Percentiles rank a stretch among this genome's conserved stretches.
These are phyloP conservation scores for Tricholoma sp. DNA, from an alignment of 768 basidiomycete genomes.

Conservation along the genomic window DNA sequence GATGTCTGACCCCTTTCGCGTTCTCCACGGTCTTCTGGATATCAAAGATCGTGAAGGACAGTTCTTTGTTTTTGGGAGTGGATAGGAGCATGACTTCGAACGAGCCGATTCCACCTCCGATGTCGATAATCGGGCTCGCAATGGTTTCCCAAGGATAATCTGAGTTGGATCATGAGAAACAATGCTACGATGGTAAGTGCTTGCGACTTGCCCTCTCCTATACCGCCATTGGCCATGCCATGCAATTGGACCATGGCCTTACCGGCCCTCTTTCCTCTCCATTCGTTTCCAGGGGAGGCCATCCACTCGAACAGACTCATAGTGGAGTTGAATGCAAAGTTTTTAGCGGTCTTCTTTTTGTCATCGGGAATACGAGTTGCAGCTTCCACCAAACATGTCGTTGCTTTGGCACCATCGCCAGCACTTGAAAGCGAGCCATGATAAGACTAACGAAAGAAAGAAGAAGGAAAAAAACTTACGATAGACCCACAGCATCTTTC, in stretches of 20 bases:
- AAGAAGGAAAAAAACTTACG: neutral
- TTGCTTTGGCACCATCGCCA: constrained; percentile 6
- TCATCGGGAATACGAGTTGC: neutral
- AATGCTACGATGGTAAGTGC: neutral
- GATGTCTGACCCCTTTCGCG: constrained; percentile 2
- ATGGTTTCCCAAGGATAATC: constrained; percentile 6
- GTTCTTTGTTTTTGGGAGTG: neutral
- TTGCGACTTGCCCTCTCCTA: constrained; percentile 1
- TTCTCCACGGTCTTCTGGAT: constrained; percentile 5
- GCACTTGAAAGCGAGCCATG: neutral
- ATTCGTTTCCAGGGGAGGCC: constrained; percentile 1
- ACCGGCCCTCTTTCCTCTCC: constrained; percentile 1
- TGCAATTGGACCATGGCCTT: constrained; percentile 8
- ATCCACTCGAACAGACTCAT: constrained; percentile 1
- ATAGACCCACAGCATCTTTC: constrained; percentile 8
- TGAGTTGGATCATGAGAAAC: neutral
- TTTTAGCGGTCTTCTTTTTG: neutral
- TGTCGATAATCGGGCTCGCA: constrained; percentile 3
- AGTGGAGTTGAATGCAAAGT: neutral
- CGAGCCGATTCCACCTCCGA: constrained; percentile 7
- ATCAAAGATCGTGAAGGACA: constrained; percentile 4
- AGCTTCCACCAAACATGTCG: constrained; percentile 2
- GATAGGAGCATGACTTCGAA: constrained; percentile 1
- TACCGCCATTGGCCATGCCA: constrained; percentile 3
- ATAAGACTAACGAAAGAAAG: neutral